Evolutionary conservation across 2,329 filamentous ascomycete genomes (phyloP), one percentile per base, ranked within the genome.

Genomic region (Hymenoscyphus occultus): DNA sequence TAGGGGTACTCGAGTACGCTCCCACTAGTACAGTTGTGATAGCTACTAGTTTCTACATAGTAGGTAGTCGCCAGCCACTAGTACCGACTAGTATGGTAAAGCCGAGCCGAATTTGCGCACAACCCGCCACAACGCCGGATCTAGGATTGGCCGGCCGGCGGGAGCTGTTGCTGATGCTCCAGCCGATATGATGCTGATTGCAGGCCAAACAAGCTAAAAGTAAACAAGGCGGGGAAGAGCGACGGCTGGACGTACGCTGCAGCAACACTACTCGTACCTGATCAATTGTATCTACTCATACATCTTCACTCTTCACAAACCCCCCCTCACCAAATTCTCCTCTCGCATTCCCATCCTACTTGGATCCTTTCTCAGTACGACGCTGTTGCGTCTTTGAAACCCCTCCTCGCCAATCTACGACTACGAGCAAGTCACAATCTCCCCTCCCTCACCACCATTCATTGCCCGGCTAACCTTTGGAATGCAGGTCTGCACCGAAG

Each of bases 401-500:
- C 60, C 39, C 35, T 48, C 35, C 63, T n/a, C 51, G 31, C 42
- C 9, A 54, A 51, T 54, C 58, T 51, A 39, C 19, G 59, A 58
- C 58, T 51, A 39, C 19, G 59, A 58, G 51, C 60, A 60, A 40
- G 54, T 39, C 54, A 3, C 54, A 39, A 19, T 54, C 12, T 39
- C 40, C 39, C 32, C 42, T 48, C n/a, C 19, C 12, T 51, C 13
- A 40, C 62, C 35, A 35, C 35, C 5, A 35, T 35, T 35, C 19
- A 69, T 71, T 68, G 56, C 68, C 66, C 62, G 69, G 72, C 70
- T 75, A 73, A 74, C 71, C n/a, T 42, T 35, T 64, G 70, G 70
- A 72, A 74, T 74, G 71, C 65, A 70, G 61, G 62, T 56, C 59
- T 28, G 60, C 64, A 60, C 14, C 32, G 56, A 54, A 59, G 61